Base-by-base conservation (phyloP, 148 eudicot species). In the Gaultheria prostrata region DNA sequence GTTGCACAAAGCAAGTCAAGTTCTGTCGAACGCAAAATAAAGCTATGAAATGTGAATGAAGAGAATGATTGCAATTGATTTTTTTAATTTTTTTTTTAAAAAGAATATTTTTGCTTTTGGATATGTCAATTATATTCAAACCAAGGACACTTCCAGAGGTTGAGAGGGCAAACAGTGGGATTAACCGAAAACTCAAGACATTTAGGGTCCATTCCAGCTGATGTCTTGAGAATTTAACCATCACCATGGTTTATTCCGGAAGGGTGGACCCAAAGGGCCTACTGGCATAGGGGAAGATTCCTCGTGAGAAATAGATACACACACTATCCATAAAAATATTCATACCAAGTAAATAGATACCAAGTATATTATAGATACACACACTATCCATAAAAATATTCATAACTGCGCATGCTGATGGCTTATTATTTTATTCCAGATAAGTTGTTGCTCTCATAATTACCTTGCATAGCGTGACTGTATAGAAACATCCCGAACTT, bases 401-500 rank as follows among this genome's bases (percentile, higher is more conserved):
- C n/a, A n/a, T n/a, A n/a, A 51, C 13, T 26, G 65, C 2, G 57
- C 20, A 21, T 3, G 43, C 80, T 15, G 20, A 20, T 11, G 72
- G 72, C 28, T 67, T 28, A 17, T 1, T 67, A 4, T 12, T 28
- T 28, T 30, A 28, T 67, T 24, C 26, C 13, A 70, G 50, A 12
- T 0, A 73, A 35, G 86, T 17, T 10, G 1, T 65, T 63, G 30
- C 17, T 63, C n/a, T 17, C 11, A 61, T 24, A 35, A 26, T 11
- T 90, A 97, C 99, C 98, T 93, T 84, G 98, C 95, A 87, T 75
- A 92, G 53, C 99, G 96, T 20, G 98, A 93, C 85, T 97, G 99
- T 59, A 95, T 93, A 56, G 99, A 92, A 81, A 97, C 92, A 86
- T 95, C 99, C 77, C 95, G 90, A 75, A 97, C 96, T 89, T 95